Evolutionary conservation across 1,284 basidiomycete genomes (phyloP), one percentile per base, ranked within the genome.

Genomic region (Leccinum ponderosum): DNA sequence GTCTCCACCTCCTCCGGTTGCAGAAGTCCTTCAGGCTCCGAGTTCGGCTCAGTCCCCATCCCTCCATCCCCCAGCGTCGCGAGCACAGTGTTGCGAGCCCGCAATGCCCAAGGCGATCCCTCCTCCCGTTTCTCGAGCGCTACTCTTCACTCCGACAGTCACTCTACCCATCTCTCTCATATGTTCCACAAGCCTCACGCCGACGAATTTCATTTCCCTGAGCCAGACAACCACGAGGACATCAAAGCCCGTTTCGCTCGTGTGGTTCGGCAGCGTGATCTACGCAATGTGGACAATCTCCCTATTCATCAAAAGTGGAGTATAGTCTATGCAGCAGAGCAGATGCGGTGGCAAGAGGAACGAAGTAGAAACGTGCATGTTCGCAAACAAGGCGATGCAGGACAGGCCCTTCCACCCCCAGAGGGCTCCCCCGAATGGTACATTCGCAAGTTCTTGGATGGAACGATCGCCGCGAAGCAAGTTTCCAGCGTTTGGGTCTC

Each of bases 231-330:
- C 11, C 87, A 91, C 64, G 83, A 86, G 47, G 87, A 92, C 59
- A 87, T 97, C 42, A 88, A 95, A 71, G 77, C 76, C 2, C 76
- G 94, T 59, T 97, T 96, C 71, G 84, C 91, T 64, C 84, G 86
- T 59, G 84, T 96, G 56, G 83, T 86, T 65, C 81, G 83, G 55
- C 87, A 84, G 56, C 84, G 91, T 48, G 89, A 86, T 66, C 73
- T 93, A 9, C 83, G 77, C 20, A 83, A 84, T 22, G 74, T 90
- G 50, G 83, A 84, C 1, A 78, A 80, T 53, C 78, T 95, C 29
- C 72, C 86, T 1, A 82, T 91, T 29, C 91, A 95, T 55, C 94
- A 94, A 73, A 98, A 98, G 76, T 98, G 96, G 96, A 83, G 84
- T 64, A 87, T 98, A 70, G 91, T 98, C 9, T 87, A 91, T 73